phyloP scores from a whole-genome alignment of 73 alveolate genomes.

The Paramecium pentaurelia region DNA sequence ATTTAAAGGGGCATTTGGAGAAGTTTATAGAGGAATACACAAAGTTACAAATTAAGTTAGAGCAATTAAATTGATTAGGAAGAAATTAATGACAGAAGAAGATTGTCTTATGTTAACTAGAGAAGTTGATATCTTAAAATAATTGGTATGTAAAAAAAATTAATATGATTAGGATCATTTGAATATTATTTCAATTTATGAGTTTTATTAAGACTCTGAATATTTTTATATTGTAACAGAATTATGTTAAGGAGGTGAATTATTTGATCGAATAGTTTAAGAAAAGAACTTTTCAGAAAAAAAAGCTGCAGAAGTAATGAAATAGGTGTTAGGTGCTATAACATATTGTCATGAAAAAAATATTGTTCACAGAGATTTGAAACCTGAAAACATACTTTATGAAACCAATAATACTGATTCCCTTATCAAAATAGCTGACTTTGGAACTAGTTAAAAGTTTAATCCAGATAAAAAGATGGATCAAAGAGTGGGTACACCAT shows the following conservation, averaged over 20 bases:
- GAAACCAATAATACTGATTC: conserved; percentile 46
- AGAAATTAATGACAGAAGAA: conserved; percentile 44
- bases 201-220: conserved; percentile 60
- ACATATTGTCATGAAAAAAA: conserved; percentile 61
- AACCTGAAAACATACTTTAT: conserved; percentile 68
- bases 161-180: conserved; percentile 61
- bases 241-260: conserved; percentile 70
- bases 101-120: background rate
- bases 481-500: conserved; percentile 68
- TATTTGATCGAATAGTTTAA: conserved; percentile 52
- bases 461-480: conserved; percentile 54
- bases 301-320: conserved; percentile 67
- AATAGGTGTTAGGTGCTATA: conserved; percentile 65
- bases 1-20: conserved; percentile 57
- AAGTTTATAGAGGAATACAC: conserved; percentile 55
- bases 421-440: conserved; percentile 59
- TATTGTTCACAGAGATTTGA: conserved; percentile 65
- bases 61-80: conserved; percentile 48
- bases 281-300: conserved; percentile 64
- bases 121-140: conserved; percentile 54
- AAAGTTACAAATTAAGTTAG: conserved; percentile 18
- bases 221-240: conserved; percentile 66
- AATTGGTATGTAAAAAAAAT: background rate
- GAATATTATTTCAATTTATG: conserved; percentile 64
- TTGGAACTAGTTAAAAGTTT: conserved; percentile 56